Evolutionary conservation across 2,329 filamentous ascomycete genomes (phyloP).

Genomic region (Venturiaceae sp.): DNA sequence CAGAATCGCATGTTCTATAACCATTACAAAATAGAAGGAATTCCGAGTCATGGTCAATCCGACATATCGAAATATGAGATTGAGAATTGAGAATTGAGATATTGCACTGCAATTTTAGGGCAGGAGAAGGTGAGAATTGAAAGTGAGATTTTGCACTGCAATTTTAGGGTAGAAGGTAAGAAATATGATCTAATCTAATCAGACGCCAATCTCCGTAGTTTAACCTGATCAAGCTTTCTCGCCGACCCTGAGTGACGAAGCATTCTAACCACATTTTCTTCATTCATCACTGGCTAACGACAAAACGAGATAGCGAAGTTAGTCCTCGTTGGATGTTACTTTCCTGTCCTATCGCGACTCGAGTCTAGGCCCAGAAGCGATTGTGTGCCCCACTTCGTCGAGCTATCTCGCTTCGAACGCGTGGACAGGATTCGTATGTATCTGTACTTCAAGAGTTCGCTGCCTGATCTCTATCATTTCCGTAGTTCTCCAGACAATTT

Average conservation of each 20-base stretch:
- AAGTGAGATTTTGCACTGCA: too few relatives aligned
- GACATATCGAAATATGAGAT: too few relatives aligned
- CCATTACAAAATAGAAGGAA: too few relatives aligned
- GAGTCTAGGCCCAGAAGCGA: not conserved
- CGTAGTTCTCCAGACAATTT: too few relatives aligned
- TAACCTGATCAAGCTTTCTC: not conserved
- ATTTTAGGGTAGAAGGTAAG: not conserved
- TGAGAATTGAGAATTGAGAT: too few relatives aligned
- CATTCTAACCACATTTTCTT: not conserved
- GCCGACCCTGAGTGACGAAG: not conserved
- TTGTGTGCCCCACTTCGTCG: not conserved
- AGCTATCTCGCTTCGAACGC: not conserved
- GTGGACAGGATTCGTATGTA: not conserved
- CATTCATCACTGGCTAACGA: not conserved
- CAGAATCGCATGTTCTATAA: too few relatives aligned
- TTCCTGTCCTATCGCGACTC: not conserved
- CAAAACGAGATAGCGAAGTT: not conserved
- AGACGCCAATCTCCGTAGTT: not conserved
- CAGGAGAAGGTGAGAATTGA: too few relatives aligned
- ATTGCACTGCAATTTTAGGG: not conserved
- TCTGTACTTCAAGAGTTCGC: not conserved
- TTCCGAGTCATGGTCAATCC: too few relatives aligned
- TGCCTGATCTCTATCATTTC: not conserved
- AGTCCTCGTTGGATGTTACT: not conserved
- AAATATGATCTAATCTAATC: not conserved